These are phyloP conservation scores for Moesziomyces globuligerus DNA, from an alignment of 1,284 basidiomycete species.

Conservation along the genomic window DNA sequence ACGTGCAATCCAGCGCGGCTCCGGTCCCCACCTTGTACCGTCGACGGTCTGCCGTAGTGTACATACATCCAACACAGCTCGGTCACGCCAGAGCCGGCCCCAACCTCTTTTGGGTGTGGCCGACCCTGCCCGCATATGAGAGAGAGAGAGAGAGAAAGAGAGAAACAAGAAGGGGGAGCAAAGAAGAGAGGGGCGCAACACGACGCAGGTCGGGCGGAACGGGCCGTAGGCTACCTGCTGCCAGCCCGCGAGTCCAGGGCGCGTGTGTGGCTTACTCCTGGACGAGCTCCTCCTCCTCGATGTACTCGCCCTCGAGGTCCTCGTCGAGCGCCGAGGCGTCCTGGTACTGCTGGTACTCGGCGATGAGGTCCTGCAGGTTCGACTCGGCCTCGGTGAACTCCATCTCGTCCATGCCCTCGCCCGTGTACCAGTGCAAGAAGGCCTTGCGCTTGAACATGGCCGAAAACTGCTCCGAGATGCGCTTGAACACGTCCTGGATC, in stretches of 20 bases:
- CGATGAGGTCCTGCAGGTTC: constrained; percentile 66
- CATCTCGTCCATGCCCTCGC: constrained; percentile 68
- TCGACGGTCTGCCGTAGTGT: too few species aligned
- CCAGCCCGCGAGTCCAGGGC: background rate
- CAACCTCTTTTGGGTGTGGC: too few species aligned
- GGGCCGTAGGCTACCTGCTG: background rate
- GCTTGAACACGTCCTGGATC: constrained; percentile 66
- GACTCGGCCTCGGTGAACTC: constrained; percentile 68
- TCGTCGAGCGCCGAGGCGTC: constrained; percentile 69
- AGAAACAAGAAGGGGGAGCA: background rate
- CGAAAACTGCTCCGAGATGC: constrained; percentile 66
- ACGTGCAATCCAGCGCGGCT: too few species aligned
- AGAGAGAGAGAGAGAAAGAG: background rate
- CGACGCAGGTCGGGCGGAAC: background rate
- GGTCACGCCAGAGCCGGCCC: too few species aligned
- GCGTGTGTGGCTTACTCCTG: constrained; percentile 30
- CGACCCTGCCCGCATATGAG: too few species aligned
- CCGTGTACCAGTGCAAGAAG: constrained; percentile 69
- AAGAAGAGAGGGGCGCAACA: background rate
- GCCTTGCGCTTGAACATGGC: constrained; percentile 68
- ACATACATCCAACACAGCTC: too few species aligned
- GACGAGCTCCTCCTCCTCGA: constrained; percentile 54
- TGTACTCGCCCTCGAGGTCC: constrained; percentile 67
- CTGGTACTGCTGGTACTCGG: constrained; percentile 69
- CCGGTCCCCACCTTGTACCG: too few species aligned